Evolutionary conservation across 768 basidiomycete genomes (phyloP), one percentile per base, ranked within the genome.

Genomic region (Tricholoma bakamatsutake): DNA sequence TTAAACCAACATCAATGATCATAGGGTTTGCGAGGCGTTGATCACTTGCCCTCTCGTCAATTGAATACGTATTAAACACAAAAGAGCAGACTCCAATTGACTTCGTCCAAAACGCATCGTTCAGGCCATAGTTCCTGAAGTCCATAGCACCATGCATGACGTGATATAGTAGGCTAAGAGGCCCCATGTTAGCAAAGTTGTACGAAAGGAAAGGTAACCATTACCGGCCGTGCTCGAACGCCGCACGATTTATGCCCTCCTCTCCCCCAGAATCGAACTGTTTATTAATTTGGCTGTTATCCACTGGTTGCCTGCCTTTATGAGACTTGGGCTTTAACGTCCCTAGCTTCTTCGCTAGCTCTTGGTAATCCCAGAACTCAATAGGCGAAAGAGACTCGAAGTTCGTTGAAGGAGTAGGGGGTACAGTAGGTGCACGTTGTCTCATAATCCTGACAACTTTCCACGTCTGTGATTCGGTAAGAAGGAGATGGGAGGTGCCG

Each of bases 201-300:
- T 30, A 3, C 45, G 24, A 13, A 37, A 17, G 12, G 7, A 15
- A 13, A 33, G 39, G 28, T 35, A 9, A 39, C 33, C 63, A n/a
- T n/a, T 55, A 76, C 78, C 80, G 71, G 45, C 78, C 76, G 45
- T 80, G 76, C 51, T 82, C 80, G 64, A 79, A 81, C 7, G 67
- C 65, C 2, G 63, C 77, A 8, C 81, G 71, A 37, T 66, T 61
- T 8, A 63, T 43, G 6, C 67, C 62, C 1, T 63, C 50, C 1
- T 64, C 61, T 1, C 59, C 61, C 15, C 27, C 15, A 11, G 58
- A 48, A 21, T 59, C 49, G 51, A 71, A 80, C 0, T 68, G 66
- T 15, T 71, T 67, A 48, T 80, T 81, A 1, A 75, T 72, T 48
- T 73, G 71, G 50, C 79, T 78, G 34, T 73, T 71, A 34, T 79